Conservation (phyloP, 768 basidiomycete species). For the Albatrellus ellisii region DNA sequence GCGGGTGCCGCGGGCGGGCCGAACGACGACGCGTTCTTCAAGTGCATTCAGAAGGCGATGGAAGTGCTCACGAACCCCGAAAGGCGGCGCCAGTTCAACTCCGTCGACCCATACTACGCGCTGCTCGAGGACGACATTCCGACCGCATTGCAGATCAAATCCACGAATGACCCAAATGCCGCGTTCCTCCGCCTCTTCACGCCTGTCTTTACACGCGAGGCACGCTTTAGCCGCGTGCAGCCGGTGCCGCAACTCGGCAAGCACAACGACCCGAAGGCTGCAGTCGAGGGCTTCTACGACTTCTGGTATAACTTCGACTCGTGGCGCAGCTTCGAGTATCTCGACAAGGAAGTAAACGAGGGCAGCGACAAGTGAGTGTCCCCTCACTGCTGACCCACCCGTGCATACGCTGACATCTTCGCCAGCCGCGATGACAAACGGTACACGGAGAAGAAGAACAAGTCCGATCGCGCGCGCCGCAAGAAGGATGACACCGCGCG, state of each 20-base stretch:
- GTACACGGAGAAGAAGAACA: constrained; percentile 99
- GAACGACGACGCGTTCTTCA: constrained; percentile 98
- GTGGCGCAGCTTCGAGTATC: constrained; percentile 96
- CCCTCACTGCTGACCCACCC: background rate
- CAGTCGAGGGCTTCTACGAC: constrained; percentile 91
- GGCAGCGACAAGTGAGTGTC: constrained; percentile 77
- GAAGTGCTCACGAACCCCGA: constrained; percentile 84
- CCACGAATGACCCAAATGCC: constrained; percentile 32
- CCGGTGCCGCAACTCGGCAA: constrained; percentile 77
- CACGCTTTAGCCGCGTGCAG: constrained; percentile 79
- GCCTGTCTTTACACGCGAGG: constrained; percentile 83
- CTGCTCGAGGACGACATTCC: constrained; percentile 73
- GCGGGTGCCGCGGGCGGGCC: constrained; percentile 59
- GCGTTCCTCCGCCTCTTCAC: constrained; percentile 61
- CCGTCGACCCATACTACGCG: constrained; percentile 72
- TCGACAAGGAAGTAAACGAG: constrained; percentile 98
- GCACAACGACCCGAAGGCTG: constrained; percentile 57
- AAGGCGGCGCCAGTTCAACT: constrained; percentile 90
- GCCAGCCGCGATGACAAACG: constrained; percentile 93
- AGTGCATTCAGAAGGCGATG: constrained; percentile 98
- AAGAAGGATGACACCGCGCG: constrained; percentile 98
- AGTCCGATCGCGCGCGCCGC: constrained; percentile 84
- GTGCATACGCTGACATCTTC: background rate
- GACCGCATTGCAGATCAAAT: constrained; percentile 43
- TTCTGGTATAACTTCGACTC: constrained; percentile 99